Evolutionary conservation across 257 asterid genomes (phyloP).

Genomic region (Rauvolfia tetraphylla): DNA sequence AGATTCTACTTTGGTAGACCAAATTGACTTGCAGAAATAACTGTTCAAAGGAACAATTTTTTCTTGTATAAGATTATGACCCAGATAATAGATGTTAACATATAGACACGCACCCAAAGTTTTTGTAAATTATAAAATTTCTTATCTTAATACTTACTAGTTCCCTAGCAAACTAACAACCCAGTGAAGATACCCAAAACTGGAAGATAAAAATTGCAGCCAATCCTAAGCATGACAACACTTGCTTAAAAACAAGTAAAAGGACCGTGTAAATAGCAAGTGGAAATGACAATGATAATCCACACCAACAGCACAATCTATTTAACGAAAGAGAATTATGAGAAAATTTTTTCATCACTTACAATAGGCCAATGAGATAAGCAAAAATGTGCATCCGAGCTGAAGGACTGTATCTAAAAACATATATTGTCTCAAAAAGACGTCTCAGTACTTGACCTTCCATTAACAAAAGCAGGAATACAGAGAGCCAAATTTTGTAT

Average conservation of each 20-base stretch:
- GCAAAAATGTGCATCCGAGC: conserved; percentile 84
- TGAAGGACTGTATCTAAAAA: conserved; percentile 74
- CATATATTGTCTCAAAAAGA: conserved; percentile 72
- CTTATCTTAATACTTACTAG: neutral
- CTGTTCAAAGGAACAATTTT: neutral
- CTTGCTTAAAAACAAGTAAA: neutral
- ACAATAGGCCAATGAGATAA: conserved; percentile 69
- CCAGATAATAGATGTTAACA: neutral
- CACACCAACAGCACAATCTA: neutral
- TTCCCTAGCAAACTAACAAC: neutral
- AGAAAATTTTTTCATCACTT: conserved; percentile 30
- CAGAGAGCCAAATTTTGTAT: conserved; percentile 53
- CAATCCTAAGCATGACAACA: neutral
- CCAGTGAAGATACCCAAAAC: neutral
- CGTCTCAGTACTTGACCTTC: conserved; percentile 78
- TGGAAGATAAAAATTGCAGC: no score
- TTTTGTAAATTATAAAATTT: neutral
- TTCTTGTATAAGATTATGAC: neutral
- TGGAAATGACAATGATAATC: neutral
- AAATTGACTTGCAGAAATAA: neutral
- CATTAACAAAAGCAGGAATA: conserved; percentile 76
- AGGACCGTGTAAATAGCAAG: neutral
- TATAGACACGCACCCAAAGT: no score
- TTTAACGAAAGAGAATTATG: neutral
- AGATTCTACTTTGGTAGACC: neutral